Conservation (phyloP, 495 filamentous ascomycete species). For the Letharia columbiana region DNA sequence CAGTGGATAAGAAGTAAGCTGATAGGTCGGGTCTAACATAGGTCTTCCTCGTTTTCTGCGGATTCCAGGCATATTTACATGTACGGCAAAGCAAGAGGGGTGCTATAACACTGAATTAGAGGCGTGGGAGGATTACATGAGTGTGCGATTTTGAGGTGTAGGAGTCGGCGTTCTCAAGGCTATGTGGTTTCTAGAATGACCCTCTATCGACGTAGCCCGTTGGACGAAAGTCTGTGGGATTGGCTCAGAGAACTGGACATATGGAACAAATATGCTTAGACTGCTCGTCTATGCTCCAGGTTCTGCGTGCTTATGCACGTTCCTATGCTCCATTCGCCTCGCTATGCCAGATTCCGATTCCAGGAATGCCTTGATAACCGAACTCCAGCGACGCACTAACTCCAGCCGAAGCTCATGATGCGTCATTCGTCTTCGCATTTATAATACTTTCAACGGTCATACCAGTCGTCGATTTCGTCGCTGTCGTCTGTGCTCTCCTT, state of each 20-base stretch:
- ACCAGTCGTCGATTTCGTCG: slow-evolving; percentile 32
- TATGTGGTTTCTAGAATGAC: slow-evolving; percentile 1
- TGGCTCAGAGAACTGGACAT: background rate
- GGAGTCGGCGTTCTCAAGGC: slow-evolving; percentile 3
- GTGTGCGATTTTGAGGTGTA: background rate
- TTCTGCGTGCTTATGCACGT: background rate
- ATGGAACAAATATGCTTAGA: background rate
- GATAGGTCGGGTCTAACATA: slow-evolving; percentile 29
- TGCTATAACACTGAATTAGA: slow-evolving; percentile 62
- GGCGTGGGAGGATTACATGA: background rate
- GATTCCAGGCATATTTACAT: slow-evolving; percentile 74
- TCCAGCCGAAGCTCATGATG: background rate
- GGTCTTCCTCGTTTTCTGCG: slow-evolving; percentile 87
- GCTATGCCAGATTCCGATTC: slow-evolving; percentile 1
- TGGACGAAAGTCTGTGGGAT: background rate
- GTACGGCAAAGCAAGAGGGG: slow-evolving; percentile 67
- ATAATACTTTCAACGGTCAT: background rate
- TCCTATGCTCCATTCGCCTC: slow-evolving; percentile 3
- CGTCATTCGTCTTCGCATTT: background rate
- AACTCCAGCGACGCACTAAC: background rate
- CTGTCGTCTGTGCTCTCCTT: slow-evolving; percentile 36
- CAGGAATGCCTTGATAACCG: background rate
- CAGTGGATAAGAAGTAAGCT: background rate
- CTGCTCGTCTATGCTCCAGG: background rate
- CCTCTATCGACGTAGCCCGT: background rate